phyloP scores from a whole-genome alignment of 169 alveolate species.

The Plasmodium cynomolgi region DNA sequence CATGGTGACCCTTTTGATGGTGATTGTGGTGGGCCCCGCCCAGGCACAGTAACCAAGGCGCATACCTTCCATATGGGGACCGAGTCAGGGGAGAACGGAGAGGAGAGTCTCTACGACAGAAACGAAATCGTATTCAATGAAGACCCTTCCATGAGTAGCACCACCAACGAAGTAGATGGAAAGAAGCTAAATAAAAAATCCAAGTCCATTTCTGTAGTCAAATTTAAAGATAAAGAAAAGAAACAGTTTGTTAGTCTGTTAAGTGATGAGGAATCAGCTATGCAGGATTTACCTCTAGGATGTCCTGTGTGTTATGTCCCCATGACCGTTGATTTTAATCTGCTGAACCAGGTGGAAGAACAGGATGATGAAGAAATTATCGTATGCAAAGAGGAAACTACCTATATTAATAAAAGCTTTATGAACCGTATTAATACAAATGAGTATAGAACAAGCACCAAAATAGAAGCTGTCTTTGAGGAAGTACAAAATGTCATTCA shows the following conservation, averaged over 20 bases:
- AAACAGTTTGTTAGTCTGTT: constrained; percentile 16
- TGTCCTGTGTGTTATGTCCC: constrained; percentile 89
- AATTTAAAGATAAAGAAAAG: constrained; percentile 47
- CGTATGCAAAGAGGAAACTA: constrained; percentile 55
- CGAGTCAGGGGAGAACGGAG: background rate
- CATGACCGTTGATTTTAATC: constrained; percentile 79
- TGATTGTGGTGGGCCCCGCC: background rate
- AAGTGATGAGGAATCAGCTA: background rate
- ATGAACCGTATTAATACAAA: constrained; percentile 82
- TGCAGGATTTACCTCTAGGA: constrained; percentile 79
- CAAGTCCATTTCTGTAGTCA: constrained; percentile 76
- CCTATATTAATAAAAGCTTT: constrained; percentile 76
- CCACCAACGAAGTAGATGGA: constrained; percentile 15
- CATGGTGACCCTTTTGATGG: background rate
- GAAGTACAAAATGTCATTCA: constrained; percentile 80
- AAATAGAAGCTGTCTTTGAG: constrained; percentile 86
- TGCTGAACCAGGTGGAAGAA: background rate
- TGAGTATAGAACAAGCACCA: constrained; percentile 84
- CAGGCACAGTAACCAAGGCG: constrained; percentile 73
- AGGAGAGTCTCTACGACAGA: background rate
- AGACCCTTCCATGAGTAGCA: background rate
- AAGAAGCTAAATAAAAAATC: constrained; percentile 38
- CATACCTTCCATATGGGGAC: constrained; percentile 51
- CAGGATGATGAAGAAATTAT: constrained; percentile 50
- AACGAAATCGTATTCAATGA: constrained; percentile 8